phyloP scores from a whole-genome alignment of 352 stramenopile genomes.

The Globisporangium paroecandrum region DNA sequence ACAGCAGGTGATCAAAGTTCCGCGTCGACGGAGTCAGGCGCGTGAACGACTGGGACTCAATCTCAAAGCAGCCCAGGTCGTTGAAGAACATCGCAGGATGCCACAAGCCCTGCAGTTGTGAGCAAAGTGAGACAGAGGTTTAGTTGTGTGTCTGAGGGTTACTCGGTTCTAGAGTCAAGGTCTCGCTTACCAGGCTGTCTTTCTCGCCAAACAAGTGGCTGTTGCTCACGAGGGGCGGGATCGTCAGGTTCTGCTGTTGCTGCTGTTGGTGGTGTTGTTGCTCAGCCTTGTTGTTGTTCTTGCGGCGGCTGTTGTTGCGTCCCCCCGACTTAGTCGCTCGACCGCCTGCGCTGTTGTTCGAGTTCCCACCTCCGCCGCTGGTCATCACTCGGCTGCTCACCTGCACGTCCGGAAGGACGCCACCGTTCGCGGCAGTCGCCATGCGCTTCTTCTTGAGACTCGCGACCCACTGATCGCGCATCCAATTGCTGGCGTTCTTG shows the following conservation, averaged over 20 bases:
- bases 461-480: slow-evolving; percentile 82
- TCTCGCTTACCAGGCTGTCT: slow-evolving; percentile 9
- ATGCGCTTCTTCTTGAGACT: slow-evolving; percentile 80
- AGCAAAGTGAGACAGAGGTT: neutral
- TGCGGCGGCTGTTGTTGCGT: slow-evolving; percentile 28
- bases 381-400: neutral
- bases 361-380: slow-evolving; percentile 15
- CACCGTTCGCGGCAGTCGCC: slow-evolving; percentile 24
- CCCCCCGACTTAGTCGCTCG: slow-evolving; percentile 23
- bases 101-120: slow-evolving; percentile 20
- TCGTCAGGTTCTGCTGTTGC: slow-evolving; percentile 2
- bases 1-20: slow-evolving; percentile 13
- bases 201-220: slow-evolving; percentile 23
- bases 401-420: neutral
- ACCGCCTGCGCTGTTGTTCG: slow-evolving; percentile 16
- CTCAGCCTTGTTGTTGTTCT: slow-evolving; percentile 20
- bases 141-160: neutral
- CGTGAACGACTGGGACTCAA: slow-evolving; percentile 68
- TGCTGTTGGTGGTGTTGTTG: neutral
- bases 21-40: slow-evolving; percentile 30
- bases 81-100: slow-evolving; percentile 53
- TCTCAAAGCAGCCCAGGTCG: slow-evolving; percentile 59
- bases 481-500: slow-evolving; percentile 49
- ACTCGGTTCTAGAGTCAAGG: neutral
- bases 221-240: slow-evolving; percentile 21